Conservation (phyloP, 257 asterid species). For the Penstemon barbatus region DNA sequence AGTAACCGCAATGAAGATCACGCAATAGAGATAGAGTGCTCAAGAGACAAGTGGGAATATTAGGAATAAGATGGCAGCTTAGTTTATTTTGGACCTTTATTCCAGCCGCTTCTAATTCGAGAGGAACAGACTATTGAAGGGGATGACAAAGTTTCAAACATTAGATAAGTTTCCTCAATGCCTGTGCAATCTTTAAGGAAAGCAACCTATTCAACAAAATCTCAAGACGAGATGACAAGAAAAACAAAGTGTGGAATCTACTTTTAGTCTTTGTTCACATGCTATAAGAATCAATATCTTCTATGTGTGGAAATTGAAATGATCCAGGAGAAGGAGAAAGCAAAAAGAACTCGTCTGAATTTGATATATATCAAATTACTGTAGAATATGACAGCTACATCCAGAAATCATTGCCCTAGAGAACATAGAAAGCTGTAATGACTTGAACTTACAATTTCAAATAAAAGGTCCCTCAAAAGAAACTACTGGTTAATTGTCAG, state of each 20-base stretch:
- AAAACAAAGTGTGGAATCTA: not conserved
- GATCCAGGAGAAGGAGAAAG: not conserved
- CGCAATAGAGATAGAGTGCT: slow-evolving; percentile 11
- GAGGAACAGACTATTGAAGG: slow-evolving; percentile 24
- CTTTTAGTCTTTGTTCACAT: not conserved
- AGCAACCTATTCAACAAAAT: not conserved
- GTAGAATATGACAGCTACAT: not conserved
- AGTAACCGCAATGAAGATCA: slow-evolving; percentile 29
- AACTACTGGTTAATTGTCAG: not conserved
- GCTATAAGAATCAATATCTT: not conserved
- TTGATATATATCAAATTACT: not conserved
- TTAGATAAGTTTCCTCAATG: slow-evolving; percentile 11
- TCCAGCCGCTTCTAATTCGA: slow-evolving; percentile 17
- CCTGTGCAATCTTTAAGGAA: not conserved
- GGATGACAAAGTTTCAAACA: slow-evolving; percentile 20
- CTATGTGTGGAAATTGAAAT: not conserved
- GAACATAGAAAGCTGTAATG: no score
- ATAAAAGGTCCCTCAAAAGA: not conserved
- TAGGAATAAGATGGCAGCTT: slow-evolving; percentile 2
- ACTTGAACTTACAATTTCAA: not conserved
- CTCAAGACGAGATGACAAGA: not conserved
- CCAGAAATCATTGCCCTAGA: not conserved
- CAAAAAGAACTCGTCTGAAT: not conserved
- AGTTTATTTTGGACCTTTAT: not conserved
- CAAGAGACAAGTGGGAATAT: slow-evolving; percentile 14